Evolutionary conservation across 2,329 filamentous ascomycete genomes (phyloP).

Genomic region (Setomelanomma holmii): DNA sequence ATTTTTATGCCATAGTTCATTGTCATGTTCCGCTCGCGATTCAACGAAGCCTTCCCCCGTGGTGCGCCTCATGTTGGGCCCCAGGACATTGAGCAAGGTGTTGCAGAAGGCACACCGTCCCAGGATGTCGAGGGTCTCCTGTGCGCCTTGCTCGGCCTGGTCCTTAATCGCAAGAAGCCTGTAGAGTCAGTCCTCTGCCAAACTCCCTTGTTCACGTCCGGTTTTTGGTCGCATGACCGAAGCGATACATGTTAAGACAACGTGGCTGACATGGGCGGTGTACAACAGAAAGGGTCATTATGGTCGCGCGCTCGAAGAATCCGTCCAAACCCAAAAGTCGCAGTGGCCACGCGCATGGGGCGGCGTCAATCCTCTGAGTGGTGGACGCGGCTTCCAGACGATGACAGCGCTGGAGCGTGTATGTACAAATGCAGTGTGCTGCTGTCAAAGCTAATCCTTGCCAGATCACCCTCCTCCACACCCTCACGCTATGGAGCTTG

Average conservation of each 20-base stretch:
- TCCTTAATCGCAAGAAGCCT: conserved; percentile 97
- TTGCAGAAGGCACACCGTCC: conserved; percentile 78
- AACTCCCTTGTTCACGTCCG: conserved; percentile 8
- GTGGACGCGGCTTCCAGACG: conserved; percentile 78
- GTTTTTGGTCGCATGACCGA: conserved; percentile 26
- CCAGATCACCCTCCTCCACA: conserved; percentile 82
- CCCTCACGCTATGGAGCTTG: conserved; percentile 86
- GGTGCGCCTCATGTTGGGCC: conserved; percentile 89
- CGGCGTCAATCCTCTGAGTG: conserved; percentile 80
- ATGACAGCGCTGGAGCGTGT: conserved; percentile 86
- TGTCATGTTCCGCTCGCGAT: conserved; percentile 96
- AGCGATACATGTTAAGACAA: not conserved
- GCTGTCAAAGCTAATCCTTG: conserved; percentile 24
- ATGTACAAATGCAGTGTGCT: conserved; percentile 35
- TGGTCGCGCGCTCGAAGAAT: conserved; percentile 90
- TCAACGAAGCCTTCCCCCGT: conserved; percentile 86
- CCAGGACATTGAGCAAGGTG: conserved; percentile 90
- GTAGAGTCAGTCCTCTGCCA: conserved; percentile 77
- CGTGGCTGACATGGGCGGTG: conserved; percentile 40
- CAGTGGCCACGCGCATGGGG: conserved; percentile 92
- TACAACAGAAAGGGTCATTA: conserved; percentile 82
- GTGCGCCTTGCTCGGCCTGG: conserved; percentile 84
- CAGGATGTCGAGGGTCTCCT: conserved; percentile 87
- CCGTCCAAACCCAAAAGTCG: conserved; percentile 79
- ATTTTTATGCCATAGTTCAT: conserved; percentile 72